Conservation (phyloP, 306 rosid genomes). For the Cicer cuneatum region DNA sequence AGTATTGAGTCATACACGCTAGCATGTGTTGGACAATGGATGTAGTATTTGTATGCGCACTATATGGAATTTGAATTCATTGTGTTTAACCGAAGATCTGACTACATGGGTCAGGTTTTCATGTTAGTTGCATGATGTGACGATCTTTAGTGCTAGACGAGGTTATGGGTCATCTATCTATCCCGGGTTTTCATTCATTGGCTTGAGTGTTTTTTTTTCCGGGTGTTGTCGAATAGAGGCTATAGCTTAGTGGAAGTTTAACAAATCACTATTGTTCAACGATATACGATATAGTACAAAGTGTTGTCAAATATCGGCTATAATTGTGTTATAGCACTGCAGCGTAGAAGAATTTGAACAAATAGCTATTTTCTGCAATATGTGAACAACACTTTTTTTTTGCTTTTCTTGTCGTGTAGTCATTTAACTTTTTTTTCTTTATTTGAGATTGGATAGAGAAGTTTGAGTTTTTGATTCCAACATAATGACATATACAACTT, state of each 20-base stretch:
- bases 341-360: no score
- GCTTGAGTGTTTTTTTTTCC: not conserved
- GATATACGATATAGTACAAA: no score
- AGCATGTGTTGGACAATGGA: not conserved
- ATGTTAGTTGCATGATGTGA: not conserved
- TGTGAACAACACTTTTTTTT: not conserved
- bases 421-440: not conserved
- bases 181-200: not conserved
- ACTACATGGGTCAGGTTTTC: not conserved
- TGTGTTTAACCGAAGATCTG: not conserved
- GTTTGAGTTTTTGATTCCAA: not conserved
- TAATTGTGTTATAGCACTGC: no score
- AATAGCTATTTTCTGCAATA: no score
- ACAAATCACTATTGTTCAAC: no score
- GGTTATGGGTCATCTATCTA: not conserved
- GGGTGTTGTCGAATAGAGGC: no score
- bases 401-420: not conserved
- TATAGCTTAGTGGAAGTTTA: no score
- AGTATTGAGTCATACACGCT: constrained; percentile 3
- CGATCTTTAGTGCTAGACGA: not conserved
- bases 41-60: not conserved
- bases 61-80: not conserved
- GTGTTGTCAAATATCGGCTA: no score
- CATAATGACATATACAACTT: not conserved
- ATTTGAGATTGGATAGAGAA: not conserved